Evolutionary conservation across 768 basidiomycete species (phyloP), one percentile per base, ranked within the genome.

Genomic region (Leccinum pellstonianum): DNA sequence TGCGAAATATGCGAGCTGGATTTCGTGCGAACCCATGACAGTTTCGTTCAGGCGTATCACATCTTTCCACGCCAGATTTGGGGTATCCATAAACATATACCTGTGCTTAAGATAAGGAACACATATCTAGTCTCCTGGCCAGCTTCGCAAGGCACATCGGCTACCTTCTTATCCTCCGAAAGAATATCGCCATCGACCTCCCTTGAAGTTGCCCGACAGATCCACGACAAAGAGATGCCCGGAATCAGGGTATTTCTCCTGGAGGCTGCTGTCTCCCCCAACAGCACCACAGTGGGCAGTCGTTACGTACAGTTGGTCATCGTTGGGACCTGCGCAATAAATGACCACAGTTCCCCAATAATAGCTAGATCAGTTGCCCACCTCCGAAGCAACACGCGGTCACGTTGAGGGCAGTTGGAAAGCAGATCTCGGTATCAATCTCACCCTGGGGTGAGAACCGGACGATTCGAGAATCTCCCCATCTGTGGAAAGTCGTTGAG

Each of bases 371-470:
- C 23, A 54, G 33, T 14, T 33, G 58, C 66, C 38, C 51, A 68
- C 68, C 68, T 72, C 86, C 88, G 68, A 89, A 89, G 66, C 83
- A 85, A 62, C 87, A 88, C 11, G 86, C 79, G 5, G 88, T 89
- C 38, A 88, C 77, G 56, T 86, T 83, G 59, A 84, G 72, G 5
- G 77, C 88, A n/a, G 78, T 83, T 23, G 86, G 86, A 63, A 89
- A 84, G 17, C 75, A 52, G 41, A 89, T 76, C 65, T 85, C 81
- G 10, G 83, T 68, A 65, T 87, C 84, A 19, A 86, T 75, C 25
- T 68, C 65, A 4, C 87, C 87, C n/a, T 81, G 76, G 29, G 71
- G 71, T 27, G 77, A 77, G 64, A 84, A 87, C 53, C 86, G 77
- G 49, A 84, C 73, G 56, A 88, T 77, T 58, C 78, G 66, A 48